Evolutionary conservation across 2,329 filamentous ascomycete species (phyloP).

Genomic region (Epichloe coenophiala): DNA sequence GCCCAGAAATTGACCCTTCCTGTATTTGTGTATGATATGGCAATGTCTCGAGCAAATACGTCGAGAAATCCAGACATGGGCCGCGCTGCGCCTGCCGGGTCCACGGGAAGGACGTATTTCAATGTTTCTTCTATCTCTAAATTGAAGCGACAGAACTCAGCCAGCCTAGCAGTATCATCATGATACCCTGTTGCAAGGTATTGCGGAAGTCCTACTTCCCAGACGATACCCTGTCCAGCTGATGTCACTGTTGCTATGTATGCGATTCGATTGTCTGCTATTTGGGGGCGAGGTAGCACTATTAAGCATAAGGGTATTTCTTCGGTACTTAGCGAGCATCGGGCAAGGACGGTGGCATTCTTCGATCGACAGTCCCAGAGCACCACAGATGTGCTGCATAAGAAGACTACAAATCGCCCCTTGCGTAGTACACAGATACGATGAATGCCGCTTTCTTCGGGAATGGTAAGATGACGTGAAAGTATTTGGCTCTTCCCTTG

Average conservation of each 20-base stretch:
- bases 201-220: conserved; percentile 56
- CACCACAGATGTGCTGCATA: conserved; percentile 56
- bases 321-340: conserved; percentile 37
- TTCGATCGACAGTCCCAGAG: conserved; percentile 65
- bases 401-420: conserved; percentile 67
- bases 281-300: conserved; percentile 51
- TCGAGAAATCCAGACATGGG: conserved; percentile 69
- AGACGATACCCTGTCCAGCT: conserved; percentile 65
- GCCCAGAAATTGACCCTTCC: conserved; percentile 78
- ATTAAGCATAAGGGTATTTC: conserved; percentile 72
- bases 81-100: conserved; percentile 65
- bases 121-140: conserved; percentile 46
- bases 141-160: conserved; percentile 58
- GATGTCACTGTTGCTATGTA: conserved; percentile 77
- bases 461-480: conserved; percentile 53
- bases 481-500: conserved; percentile 34
- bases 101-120: conserved; percentile 63
- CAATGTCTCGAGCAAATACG: conserved; percentile 73
- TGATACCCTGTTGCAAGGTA: conserved; percentile 19
- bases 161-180: conserved; percentile 25
- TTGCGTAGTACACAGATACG: conserved; percentile 66
- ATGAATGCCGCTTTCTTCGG: conserved; percentile 58
- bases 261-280: conserved; percentile 39
- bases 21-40: conserved; percentile 66
- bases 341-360: conserved; percentile 40